phyloP scores from a whole-genome alignment of 2,329 filamentous ascomycete genomes.

The Trichoderma polysporum region DNA sequence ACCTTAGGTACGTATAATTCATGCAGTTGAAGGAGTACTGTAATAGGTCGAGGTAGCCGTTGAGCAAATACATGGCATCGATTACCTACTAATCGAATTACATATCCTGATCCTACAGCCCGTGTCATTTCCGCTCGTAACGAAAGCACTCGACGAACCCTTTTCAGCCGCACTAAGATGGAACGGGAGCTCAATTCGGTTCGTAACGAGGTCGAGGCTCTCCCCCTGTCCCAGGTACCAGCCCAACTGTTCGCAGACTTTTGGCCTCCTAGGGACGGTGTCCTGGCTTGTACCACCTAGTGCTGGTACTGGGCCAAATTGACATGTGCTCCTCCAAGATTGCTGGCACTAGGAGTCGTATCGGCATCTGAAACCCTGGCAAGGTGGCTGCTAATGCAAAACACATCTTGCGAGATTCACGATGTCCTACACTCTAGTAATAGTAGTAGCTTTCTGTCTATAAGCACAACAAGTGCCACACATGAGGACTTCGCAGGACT shows the following conservation, averaged over 20 bases:
- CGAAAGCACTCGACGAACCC: background rate
- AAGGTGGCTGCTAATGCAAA: background rate
- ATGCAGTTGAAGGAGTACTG: no score
- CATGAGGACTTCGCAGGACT: no score
- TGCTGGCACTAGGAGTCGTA: background rate
- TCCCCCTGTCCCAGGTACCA: background rate
- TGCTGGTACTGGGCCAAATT: background rate
- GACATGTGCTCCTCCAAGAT: slow-evolving; percentile 8
- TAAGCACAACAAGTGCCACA: background rate
- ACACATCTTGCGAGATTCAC: background rate
- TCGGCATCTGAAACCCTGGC: background rate
- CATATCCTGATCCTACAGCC: no score
- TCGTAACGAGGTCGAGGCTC: slow-evolving; percentile 2
- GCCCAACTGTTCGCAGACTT: background rate
- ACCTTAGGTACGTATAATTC: no score
- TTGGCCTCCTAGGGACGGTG: background rate
- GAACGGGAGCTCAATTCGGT: background rate
- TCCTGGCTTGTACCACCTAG: background rate
- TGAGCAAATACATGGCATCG: no score
- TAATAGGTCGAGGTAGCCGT: no score
- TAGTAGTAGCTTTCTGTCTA: background rate
- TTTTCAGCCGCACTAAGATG: slow-evolving; percentile 17
- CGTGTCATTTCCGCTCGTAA: background rate
- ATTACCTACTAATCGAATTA: no score
- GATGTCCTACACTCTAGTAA: background rate